Evolutionary conservation across 495 filamentous ascomycete genomes (phyloP).

Genomic region (Penicillium longicatenatum): DNA sequence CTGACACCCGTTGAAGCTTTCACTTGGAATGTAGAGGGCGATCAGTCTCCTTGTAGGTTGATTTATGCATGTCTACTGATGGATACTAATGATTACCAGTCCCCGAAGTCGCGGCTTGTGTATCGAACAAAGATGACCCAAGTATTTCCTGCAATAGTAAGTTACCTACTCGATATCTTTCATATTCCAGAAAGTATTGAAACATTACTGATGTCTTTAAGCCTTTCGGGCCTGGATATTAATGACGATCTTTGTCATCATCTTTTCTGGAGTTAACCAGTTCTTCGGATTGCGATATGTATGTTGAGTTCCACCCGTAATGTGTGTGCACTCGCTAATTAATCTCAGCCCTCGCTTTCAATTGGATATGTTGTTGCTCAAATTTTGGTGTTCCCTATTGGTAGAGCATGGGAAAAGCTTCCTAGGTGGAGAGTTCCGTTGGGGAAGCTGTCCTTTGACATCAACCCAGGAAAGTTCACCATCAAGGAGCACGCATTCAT

Average conservation of each 20-base stretch:
- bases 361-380: conserved; percentile 69
- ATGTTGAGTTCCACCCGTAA: not conserved
- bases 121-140: conserved; percentile 33
- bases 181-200: not conserved
- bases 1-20: conserved; percentile 29
- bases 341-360: conserved; percentile 74
- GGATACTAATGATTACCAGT: conserved; percentile 14
- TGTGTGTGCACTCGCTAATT: conserved; percentile 4
- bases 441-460: conserved; percentile 49
- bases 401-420: conserved; percentile 48
- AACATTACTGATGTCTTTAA: not conserved
- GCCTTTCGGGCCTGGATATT: conserved; percentile 31
- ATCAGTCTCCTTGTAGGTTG: conserved; percentile 30
- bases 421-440: conserved; percentile 61
- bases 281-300: conserved; percentile 35
- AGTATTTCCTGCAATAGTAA: conserved; percentile 27
- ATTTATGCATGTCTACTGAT: not conserved
- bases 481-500: conserved; percentile 72
- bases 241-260: conserved; percentile 27
- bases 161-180: conserved; percentile 1
- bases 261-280: conserved; percentile 31
- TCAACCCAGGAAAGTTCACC: conserved; percentile 67
- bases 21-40: conserved; percentile 31
- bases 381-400: conserved; percentile 61
- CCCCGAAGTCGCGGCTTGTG: conserved; percentile 34